Evolutionary conservation across 768 basidiomycete species (phyloP), one percentile per base, ranked within the genome.

Genomic region (Galerina sulciceps): DNA sequence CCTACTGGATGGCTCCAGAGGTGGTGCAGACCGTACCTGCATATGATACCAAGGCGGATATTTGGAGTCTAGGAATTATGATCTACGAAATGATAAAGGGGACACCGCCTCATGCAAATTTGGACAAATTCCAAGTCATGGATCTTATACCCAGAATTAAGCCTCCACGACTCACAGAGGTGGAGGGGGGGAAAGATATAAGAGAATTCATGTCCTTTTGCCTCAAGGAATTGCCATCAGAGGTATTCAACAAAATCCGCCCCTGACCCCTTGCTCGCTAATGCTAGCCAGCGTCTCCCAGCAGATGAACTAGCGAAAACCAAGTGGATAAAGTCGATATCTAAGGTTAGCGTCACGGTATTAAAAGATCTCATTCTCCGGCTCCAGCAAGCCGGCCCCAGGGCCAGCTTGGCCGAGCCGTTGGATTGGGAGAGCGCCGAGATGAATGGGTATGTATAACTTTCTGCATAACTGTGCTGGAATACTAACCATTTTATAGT

Each of bases 1-100:
- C 96, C 0, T 94, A 97, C 71, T 99, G 96, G 96, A 99, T 99
- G 97, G 97, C 97, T 0, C 97, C 97, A 0, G 97, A 99, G 73
- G 94, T 99, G 3, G 93, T 96, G 14, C 91, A 94, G 63, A 82
- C 83, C 10, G 88, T 91, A 10, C 86, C 93, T n/a, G 82, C 88
- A 42, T 99, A 99, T 73, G 96, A 99, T 69, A 91, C 92, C 52
- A 99, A 97, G 71, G 97, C 96, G 2, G 97, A 99, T 68, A 94
- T 99, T 42, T 99, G 97, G 97, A 95, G 93, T 68, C 76, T 99
- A 57, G 97, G 97, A 5, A 96, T 99, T 69, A 90, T 96, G 75
- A 82, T 96, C 17, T 95, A 93, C 67, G 97, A 99, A 73, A 96
- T 98, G 89, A 87, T 90, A 65, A 95, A 93, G 69, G 97, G 97